phyloP scores from a whole-genome alignment of 345 rosid genomes.

The Aurinia saxatilis region DNA sequence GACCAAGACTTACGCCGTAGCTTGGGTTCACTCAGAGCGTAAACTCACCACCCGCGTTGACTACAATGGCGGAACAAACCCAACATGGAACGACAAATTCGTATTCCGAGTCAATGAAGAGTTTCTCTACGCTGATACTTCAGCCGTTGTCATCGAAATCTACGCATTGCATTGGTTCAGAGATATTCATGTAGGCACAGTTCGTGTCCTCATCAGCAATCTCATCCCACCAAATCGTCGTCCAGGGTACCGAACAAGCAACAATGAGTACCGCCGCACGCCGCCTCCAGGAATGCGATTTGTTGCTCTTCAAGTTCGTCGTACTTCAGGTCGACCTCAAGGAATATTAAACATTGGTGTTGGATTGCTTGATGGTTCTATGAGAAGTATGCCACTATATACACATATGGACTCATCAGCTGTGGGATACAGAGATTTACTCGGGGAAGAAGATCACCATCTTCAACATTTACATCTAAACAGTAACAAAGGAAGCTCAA shows the following conservation, averaged over 20 bases:
- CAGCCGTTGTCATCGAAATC: slow-evolving; percentile 77
- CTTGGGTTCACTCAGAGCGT: slow-evolving; percentile 74
- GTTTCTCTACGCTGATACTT: slow-evolving; percentile 65
- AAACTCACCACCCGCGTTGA: slow-evolving; percentile 78
- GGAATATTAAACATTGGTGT: slow-evolving; percentile 88
- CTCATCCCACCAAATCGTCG: slow-evolving; percentile 44
- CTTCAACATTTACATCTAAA: slow-evolving; percentile 26
- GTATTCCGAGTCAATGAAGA: slow-evolving; percentile 80
- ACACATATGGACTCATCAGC: slow-evolving; percentile 57
- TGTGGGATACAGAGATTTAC: slow-evolving; percentile 66
- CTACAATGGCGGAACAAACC: slow-evolving; percentile 49
- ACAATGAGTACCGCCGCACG: slow-evolving; percentile 13
- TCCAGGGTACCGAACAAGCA: slow-evolving; percentile 7
- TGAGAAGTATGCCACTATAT: slow-evolving; percentile 84
- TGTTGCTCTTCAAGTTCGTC: slow-evolving; percentile 81
- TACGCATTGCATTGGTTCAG: slow-evolving; percentile 79
- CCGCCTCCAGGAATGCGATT: slow-evolving; percentile 62
- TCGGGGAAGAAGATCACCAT: slow-evolving; percentile 54
- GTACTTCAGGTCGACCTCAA: slow-evolving; percentile 75
- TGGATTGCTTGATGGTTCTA: slow-evolving; percentile 70
- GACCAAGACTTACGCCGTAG: slow-evolving; percentile 76
- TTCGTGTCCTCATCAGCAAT: slow-evolving; percentile 65
- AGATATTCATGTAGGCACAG: slow-evolving; percentile 73
- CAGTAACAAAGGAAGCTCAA: slow-evolving; percentile 24
- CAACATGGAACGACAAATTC: slow-evolving; percentile 93